Base-by-base conservation (phyloP, 2,329 filamentous ascomycete species). In the Aspergillus persii region DNA sequence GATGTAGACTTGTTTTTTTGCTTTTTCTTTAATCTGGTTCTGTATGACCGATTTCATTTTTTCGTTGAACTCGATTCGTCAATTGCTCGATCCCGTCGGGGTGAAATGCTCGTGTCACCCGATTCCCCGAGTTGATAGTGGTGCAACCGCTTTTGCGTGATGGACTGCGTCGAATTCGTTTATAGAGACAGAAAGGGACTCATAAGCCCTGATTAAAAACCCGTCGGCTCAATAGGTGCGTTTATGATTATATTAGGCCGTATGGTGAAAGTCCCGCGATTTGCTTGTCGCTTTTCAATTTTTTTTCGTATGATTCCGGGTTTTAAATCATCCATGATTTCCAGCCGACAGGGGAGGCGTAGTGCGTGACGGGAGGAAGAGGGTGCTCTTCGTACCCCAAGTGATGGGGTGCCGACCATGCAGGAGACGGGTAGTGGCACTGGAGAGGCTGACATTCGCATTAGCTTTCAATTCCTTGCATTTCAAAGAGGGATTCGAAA, bases 371-470 rank as follows among this genome's bases (percentile, higher is more conserved):
- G 64, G 68, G 72, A 58, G 68, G 69, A 64, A 70, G 72, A 61
- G 69, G 70, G 64, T 65, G 74, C 66, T 71, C 73, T 61, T 75
- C 74, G 69, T 74, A 79, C 61, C 67, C 69, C 59, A 72, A 66
- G 63, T 68, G 68, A 69, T 66, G 76, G 65, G 71, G 68, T 58
- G 70, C 71, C 65, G 71, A 70, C 77, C 77, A 79, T 56, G 67
- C 70, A 62, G 70, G 71, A 67, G 73, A 75, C 66, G 70, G 73
- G 64, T 76, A 75, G 60, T 73, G 73, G 67, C 71, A 78, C 50
- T 72, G 69, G 51, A 74, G 68, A 63, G 66, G 67, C 74, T 76
- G 61, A 53, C 11, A 56, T 15, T 44, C 31, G 30, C 11, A 58
- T 68, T 61, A 69, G 33, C 6, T 60, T 68, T 60, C 68, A 31